Base-by-base conservation (phyloP, 305 asterid species). In the Plantago lanceolata region DNA sequence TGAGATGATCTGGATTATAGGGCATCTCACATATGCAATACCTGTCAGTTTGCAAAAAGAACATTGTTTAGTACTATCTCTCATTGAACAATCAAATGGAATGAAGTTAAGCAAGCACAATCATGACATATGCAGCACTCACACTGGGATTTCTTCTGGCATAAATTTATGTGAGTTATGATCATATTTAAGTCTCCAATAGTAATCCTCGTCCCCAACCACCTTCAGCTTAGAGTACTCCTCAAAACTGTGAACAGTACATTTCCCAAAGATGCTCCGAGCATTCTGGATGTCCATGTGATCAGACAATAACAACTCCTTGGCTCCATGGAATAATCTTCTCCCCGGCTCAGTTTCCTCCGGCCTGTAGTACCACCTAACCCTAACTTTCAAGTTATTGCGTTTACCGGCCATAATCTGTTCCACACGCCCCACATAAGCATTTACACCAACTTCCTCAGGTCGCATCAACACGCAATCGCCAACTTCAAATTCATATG, bases 21-120 rank as follows among this genome's bases (percentile, higher is more conserved):
- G 96, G 95, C 84, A 75, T 70, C 82, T 84, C 88, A 58, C 96
- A 88, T 59, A 73, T 82, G 91, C 96, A 89, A 64, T 86, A 89
- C 85, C 95, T 89, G 53, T 65, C 57, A 73, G 64, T 26, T 31
- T 13, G 40, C 14, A 61, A 51, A 64, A 56, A 61, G 28, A 55
- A 69, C 18, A 61, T 48, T 63, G 68, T 59, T 64, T 26, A 69
- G 63, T 14, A 75, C 59, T 66, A 67, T 13, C 45, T 20, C 44
- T 45, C 44, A 6, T 2, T 6, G 11, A 35, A 35, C 12, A 40
- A 40, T 40, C 15, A 33, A 7, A 69, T 11, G 19, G 11, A 20
- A 60, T 50, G 6, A 57, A 63, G 28, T 49, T 63, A 51, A 16
- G 44, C 45, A 45, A 60, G 21, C 54, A 63, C 35, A 59, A 60